Base-by-base conservation (phyloP, 257 asterid species). In the Lycium ferocissimum region DNA sequence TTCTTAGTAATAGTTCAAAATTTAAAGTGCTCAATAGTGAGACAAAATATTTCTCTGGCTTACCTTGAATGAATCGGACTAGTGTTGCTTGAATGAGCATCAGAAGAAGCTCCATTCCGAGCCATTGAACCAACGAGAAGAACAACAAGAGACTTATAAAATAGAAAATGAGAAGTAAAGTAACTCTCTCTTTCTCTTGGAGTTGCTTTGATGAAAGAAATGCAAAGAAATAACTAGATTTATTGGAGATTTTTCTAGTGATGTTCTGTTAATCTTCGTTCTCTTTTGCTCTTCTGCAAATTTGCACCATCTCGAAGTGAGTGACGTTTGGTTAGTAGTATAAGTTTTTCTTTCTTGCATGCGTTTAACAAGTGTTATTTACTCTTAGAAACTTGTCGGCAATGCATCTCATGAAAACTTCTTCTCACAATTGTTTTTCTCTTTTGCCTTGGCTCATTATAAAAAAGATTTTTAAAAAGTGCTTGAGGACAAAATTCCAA, bases 391-490 rank as follows among this genome's bases (percentile, higher is more conserved):
- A 47, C 59, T 45, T 73, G 80, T 73, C 80, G 59, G 80, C 3
- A 45, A 20, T 45, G 80, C 80, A 73, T 73, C 80, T 47, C 59
- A 73, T 73, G 80, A 73, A 73, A 73, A 22, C n/a, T 71, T 47
- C 59, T 20, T 73, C 59, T 73, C n/a, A 73, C n/a, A 47, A 45
- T 5, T 47, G 5, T 62, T 22, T 11, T 22, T 1, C 18, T 26
- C 40, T 65, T 20, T 63, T 4, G 3, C 11, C 20, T 73, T 12
- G 35, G 5, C 12, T 65, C 7, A 12, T 33, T 65, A 18, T 10
- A 3, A 20, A 67, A 67, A 66, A n/a, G 80, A 45, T 3, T 43
- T 18, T n/a, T 11, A 72, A n/a, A 5, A 72, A 72, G 58, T n/a
- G 38, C 43, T 17, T 73, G 11, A 72, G 40, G 18, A 47, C 58